A percentile compares a stretch with the other conserved stretches of the same genome.
phyloP scores from a whole-genome alignment of 2,329 filamentous ascomycete species.

The Cadophora sp. region DNA sequence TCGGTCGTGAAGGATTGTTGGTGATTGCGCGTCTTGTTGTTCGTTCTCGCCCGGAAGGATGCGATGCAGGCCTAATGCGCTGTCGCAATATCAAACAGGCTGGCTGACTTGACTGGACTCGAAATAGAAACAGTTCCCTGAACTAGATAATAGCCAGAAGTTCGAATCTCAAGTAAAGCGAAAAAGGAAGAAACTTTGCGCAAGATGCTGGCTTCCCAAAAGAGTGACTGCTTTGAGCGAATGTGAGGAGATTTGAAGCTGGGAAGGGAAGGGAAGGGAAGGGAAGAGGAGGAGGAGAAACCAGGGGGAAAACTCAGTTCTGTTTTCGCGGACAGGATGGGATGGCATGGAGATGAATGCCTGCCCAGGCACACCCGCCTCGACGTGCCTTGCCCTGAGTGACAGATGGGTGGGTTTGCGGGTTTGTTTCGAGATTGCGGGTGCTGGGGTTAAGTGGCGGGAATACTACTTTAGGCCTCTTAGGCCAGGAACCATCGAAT shows the following conservation, averaged over 20 bases:
- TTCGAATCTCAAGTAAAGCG: not conserved
- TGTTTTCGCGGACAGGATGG: not conserved
- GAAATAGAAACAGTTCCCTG: conserved; percentile 6
- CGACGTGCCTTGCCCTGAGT: not conserved
- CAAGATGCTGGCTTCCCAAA: conserved; percentile 4
- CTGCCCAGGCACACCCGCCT: too few relatives aligned
- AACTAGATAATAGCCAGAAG: not conserved
- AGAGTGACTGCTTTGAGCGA: conserved; percentile 17
- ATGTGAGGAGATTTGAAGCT: not conserved
- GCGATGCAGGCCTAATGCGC: conserved; percentile 1
- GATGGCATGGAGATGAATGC: too few relatives aligned
- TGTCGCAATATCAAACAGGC: conserved; percentile 1
- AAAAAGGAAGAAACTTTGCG: not conserved
- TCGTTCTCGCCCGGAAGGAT: conserved; percentile 8
- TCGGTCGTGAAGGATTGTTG: not conserved
- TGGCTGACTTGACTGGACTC: conserved; percentile 2
- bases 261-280: not conserved
- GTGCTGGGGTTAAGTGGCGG: not conserved
- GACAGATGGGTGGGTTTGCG: not conserved
- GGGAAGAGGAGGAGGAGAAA: not conserved
- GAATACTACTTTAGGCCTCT: not conserved
- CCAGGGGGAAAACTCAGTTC: conserved; percentile 3
- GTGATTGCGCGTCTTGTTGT: not conserved
- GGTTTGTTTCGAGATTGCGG: conserved; percentile 20
- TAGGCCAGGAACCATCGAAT: not conserved